Base-by-base conservation (phyloP, 768 basidiomycete species). In the Podaxis pistillaris region DNA sequence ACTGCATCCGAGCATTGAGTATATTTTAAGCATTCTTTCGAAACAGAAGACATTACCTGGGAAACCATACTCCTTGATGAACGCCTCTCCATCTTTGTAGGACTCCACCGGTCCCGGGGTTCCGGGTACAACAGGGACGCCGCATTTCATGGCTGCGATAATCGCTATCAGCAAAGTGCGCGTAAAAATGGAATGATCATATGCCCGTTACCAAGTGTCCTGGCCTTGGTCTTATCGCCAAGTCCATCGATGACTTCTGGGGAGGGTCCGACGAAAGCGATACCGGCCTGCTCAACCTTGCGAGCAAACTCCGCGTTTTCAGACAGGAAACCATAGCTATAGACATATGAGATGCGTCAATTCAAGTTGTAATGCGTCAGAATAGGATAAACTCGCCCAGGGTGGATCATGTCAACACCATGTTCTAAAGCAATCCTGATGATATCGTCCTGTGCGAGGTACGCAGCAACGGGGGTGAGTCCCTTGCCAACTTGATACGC, bases 331-430 rank as follows among this genome's bases (percentile, higher is more conserved):
- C 96, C 96, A 73, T 98, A 98, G 61, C 95, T 96, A 69, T 13
- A 40, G 38, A 44, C n/a, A 19, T 30, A 28, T 47, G 49, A 47
- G 38, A 19, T 33, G 33, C 19, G 24, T 64, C 37, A 53, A 37
- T 44, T 28, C 28, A 19, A 40, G 19, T 33, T 53, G 1, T 22
- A 38, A 46, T 28, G 30, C 41, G 40, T 49, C 17, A 40, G 62
- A 56, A 55, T 19, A 59, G 52, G 9, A 51, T 37, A 24, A 56
- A 75, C 81, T 71, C 68, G 94, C 93, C 96, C 95, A 11, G 95
- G 97, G 76, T 98, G 97, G 72, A 99, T 98, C 97, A 99, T 98
- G 74, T 98, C 96, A 26, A 99, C 97, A 26, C 94, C 96, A 75
- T 98, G 95, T 76, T 98, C 96, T 49, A 98, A 83, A n/a, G 95